Evolutionary conservation across 2,329 filamentous ascomycete genomes (phyloP).

Genomic region (Dactylonectria macrodidyma): DNA sequence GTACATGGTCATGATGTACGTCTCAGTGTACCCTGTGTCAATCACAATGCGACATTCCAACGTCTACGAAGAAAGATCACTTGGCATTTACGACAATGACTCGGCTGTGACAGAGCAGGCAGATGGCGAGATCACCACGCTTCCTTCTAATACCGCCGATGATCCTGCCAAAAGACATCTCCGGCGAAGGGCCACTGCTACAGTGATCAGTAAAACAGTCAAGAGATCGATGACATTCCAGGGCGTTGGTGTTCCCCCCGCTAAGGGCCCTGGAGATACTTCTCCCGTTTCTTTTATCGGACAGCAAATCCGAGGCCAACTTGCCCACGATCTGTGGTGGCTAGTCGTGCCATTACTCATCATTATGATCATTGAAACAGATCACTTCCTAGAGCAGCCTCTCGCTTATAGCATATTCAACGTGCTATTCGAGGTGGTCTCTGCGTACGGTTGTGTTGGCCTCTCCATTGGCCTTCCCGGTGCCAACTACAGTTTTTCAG

Average conservation of each 20-base stretch:
- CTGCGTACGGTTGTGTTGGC: constrained; percentile 74
- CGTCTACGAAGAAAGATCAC: constrained; percentile 78
- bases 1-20: constrained; percentile 78
- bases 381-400: constrained; percentile 66
- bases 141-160: constrained; percentile 51
- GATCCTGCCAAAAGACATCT: constrained; percentile 35
- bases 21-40: constrained; percentile 74
- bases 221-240: constrained; percentile 59
- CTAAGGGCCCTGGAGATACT: constrained; percentile 45
- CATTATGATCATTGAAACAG: constrained; percentile 73
- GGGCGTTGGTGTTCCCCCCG: constrained; percentile 57
- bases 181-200: constrained; percentile 43
- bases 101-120: constrained; percentile 37
- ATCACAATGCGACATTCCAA: constrained; percentile 79
- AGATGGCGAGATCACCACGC: constrained; percentile 40
- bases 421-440: constrained; percentile 71
- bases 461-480: constrained; percentile 70
- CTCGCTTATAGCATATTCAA: constrained; percentile 72
- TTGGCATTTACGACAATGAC: constrained; percentile 70
- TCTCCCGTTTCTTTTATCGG: constrained; percentile 65
- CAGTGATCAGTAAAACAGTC: constrained; percentile 53
- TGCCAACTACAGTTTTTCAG: constrained; percentile 68
- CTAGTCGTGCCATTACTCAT: constrained; percentile 73
- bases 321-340: constrained; percentile 78
- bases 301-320: constrained; percentile 74